These are phyloP conservation scores for Candida sanyiensis DNA, from an alignment of 805 yeast genomes.

Conservation along the genomic window DNA sequence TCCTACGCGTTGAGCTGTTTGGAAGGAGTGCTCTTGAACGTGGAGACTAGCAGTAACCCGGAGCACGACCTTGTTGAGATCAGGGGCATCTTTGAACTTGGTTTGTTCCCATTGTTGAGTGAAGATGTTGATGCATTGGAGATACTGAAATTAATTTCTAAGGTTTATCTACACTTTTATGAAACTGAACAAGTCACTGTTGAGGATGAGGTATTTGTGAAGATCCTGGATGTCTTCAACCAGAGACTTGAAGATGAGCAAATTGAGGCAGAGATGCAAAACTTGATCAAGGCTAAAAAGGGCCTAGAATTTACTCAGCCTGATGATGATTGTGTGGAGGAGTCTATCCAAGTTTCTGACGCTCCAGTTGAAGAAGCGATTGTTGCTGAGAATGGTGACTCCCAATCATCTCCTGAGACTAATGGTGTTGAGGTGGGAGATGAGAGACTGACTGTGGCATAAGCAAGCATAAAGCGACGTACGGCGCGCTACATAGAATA, in stretches of 20 bases:
- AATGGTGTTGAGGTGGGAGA: no score
- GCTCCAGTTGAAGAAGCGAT: not conserved
- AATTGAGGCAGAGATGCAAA: slow-evolving; percentile 34
- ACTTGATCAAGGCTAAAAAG: slow-evolving; percentile 33
- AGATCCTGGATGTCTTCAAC: slow-evolving; percentile 34
- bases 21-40: slow-evolving; percentile 39
- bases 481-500: no score
- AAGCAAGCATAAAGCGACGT: no score
- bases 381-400: not conserved
- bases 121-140: slow-evolving; percentile 67
- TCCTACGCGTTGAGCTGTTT: slow-evolving; percentile 57
- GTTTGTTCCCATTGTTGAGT: slow-evolving; percentile 66
- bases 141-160: slow-evolving; percentile 61
- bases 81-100: slow-evolving; percentile 59
- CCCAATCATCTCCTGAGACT: no score
- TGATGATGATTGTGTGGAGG: not conserved
- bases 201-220: slow-evolving; percentile 34
- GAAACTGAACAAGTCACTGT: slow-evolving; percentile 26
- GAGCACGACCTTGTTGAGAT: slow-evolving; percentile 37
- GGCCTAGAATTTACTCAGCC: slow-evolving; percentile 20
- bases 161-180: slow-evolving; percentile 49
- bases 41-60: slow-evolving; percentile 18
- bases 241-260: slow-evolving; percentile 34
- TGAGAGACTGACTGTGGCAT: not conserved
- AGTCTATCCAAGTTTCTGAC: no score